A percentile compares a stretch with the other conserved stretches of the same genome.
phyloP scores from a whole-genome alignment of 129 eudicot species.

The Flaveria ramosissima region DNA sequence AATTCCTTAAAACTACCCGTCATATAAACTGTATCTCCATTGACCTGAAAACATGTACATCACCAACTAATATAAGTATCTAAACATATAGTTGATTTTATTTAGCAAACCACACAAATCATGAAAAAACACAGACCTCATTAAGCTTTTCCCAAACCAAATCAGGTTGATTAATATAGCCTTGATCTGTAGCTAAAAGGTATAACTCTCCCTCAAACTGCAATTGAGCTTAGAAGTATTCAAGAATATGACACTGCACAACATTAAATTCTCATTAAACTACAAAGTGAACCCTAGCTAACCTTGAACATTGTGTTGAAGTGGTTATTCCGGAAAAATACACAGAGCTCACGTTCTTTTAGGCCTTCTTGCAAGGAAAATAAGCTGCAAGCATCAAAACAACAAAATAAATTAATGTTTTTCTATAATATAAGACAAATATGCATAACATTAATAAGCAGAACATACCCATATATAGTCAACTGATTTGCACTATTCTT shows the following conservation, averaged over 20 bases:
- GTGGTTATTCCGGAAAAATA: conserved; percentile 94
- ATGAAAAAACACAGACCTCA: conserved; percentile 53
- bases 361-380: conserved; percentile 76
- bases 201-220: conserved; percentile 85
- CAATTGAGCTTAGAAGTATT: conserved; percentile 33
- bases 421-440: neutral
- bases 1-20: conserved; percentile 83
- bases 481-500: conserved; percentile 83
- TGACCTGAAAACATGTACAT: conserved; percentile 52
- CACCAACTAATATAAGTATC: neutral
- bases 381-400: conserved; percentile 51
- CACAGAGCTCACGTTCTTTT: conserved; percentile 89
- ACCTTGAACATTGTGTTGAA: conserved; percentile 99
- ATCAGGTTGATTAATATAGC: conserved; percentile 85
- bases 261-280: conserved; percentile 8
- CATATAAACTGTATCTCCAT: conserved; percentile 84
- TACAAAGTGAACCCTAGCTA: conserved; percentile 27
- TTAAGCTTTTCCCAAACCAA: conserved; percentile 94
- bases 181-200: conserved; percentile 92
- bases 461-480: conserved; percentile 71
- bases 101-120: neutral
- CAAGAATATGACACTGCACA: conserved; percentile 1
- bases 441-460: conserved; percentile 18
- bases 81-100: neutral
- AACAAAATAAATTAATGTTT: conserved; percentile 11